Evolutionary conservation across 306 rosid genomes (phyloP), one percentile per base, ranked within the genome.

Genomic region (Benincasa hispida): DNA sequence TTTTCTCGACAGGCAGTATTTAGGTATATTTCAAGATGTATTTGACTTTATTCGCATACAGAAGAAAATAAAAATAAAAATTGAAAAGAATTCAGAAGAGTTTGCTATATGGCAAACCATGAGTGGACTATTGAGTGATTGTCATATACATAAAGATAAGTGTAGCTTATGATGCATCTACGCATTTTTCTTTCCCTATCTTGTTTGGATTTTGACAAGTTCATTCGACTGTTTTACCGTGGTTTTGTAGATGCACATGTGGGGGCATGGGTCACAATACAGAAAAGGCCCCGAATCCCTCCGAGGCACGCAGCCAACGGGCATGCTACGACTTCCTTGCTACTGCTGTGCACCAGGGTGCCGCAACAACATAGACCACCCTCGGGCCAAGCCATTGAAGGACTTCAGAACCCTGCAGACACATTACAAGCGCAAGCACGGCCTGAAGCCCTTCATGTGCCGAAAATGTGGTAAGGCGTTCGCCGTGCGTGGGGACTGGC

Each of bases 201-300:
- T 2, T 10, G 48, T 10, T 2, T 42, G 15, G 15, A 42, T 42
- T 42, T 45, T 45, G 51, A 32, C 22, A 15, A 17, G 13, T 62
- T n/a, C 17, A 34, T 0, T 63, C 15, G 8, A 37, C 21, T 2
- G 6, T 67, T 66, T 67, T 21, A 21, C 24, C 13, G 10, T 66
- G 10, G 18, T 32, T 62, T 7, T 57, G 55, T 61, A 93, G 98
- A 93, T 93, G 98, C 98, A 93, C 81, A 93, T 93, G 98, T 93
- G 98, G 98, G 98, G 98, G 86, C 98, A 93, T 83, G 98, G 98
- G 53, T 93, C 98, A 39, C 97, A 93, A 34, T 93, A 93, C 75
- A 87, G 98, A 86, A 91, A 91, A 84, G 98, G 98, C 56, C 97
- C 98, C 0, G 98, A 93, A 72, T 93, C 98, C 1, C 87, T 93